Evolutionary conservation across 163 green algal genomes (phyloP), one percentile per base, ranked within the genome.

Genomic region (Picocystis sp.): DNA sequence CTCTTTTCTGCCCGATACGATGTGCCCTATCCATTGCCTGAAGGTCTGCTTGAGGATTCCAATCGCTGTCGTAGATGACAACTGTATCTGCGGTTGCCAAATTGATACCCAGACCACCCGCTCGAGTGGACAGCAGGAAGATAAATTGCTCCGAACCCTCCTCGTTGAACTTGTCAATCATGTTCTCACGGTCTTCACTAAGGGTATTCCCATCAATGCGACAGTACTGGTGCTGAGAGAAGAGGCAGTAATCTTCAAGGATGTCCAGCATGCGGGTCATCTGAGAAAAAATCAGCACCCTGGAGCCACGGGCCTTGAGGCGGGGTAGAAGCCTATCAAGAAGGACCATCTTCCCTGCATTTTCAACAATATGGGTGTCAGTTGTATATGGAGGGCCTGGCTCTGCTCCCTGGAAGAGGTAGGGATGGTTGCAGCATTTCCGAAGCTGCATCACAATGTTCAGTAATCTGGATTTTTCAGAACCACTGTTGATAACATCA

Each of bases 381-480:
- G 84, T 93, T 46, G 82, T 75, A 75, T 81, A 98, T 13, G 89
- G 89, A 19, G 89, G 89, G 0, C 89, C 89, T 1, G 89, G 80
- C 61, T 79, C 70, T 2, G 70, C 70, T 43, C 70, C 70, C 65
- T 75, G 60, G 74, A 93, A 94, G 46, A 99, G 78, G 78, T 97
- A 99, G 11, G 88, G 88, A 75, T 98, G 88, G 74, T 97, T 97
- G 80, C 90, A 98, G 75, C 88, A 97, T 76, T 98, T 99, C 62
- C 90, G 79, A 72, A 99, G 77, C 80, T 99, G 88, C 90, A 99
- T 99, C 29, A 96, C 88, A 34, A 99, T 92, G 75, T 99, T 99
- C 50, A 98, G 79, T 61, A 98, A 81, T 47, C 87, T 77, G 25
- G 76, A 86, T 53, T 86, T 76, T 52, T 95, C 87, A 15, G 84